Evolutionary conservation across 305 asterid species (phyloP).

Genomic region (Rubia peregrina): DNA sequence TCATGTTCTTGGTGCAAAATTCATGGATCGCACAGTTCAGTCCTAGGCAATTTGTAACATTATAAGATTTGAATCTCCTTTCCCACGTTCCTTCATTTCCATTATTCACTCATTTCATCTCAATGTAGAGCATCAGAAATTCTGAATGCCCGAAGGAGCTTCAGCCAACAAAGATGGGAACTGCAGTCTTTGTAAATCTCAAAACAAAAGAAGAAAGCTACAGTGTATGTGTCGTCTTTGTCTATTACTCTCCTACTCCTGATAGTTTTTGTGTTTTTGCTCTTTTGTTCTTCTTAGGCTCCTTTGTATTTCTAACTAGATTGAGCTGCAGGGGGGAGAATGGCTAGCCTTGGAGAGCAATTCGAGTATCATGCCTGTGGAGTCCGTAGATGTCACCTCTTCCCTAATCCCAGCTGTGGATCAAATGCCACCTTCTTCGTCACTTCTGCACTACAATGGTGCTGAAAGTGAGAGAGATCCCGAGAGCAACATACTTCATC

Average conservation of each 20-base stretch:
- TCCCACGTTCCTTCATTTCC: neutral
- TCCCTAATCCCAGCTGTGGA: neutral
- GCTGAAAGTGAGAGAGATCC: slow-evolving; percentile 46
- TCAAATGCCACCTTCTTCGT: neutral
- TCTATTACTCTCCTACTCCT: neutral
- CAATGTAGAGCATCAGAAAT: slow-evolving; percentile 52
- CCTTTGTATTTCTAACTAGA: neutral
- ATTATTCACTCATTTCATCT: neutral
- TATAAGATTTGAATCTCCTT: neutral
- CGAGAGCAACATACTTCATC: slow-evolving; percentile 54
- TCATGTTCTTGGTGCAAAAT: too few relatives aligned
- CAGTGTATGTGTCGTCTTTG: slow-evolving; percentile 23
- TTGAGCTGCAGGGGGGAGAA: neutral
- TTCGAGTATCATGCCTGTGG: neutral
- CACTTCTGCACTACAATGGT: slow-evolving; percentile 20
- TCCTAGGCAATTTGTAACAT: too few relatives aligned
- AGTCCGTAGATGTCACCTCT: neutral
- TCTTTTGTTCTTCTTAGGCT: neutral
- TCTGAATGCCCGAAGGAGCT: slow-evolving; percentile 77
- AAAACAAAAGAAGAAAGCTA: slow-evolving; percentile 61
- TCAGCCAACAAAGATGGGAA: slow-evolving; percentile 51
- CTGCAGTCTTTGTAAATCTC: slow-evolving; percentile 29
- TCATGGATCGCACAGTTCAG: too few relatives aligned
- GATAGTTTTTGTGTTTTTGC: neutral
- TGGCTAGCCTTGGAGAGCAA: slow-evolving; percentile 4